A percentile compares a stretch with the other conserved stretches of the same genome.
Conservation (phyloP, 2,329 filamentous ascomycete genomes). For the Tolypocladium guangdongense region DNA sequence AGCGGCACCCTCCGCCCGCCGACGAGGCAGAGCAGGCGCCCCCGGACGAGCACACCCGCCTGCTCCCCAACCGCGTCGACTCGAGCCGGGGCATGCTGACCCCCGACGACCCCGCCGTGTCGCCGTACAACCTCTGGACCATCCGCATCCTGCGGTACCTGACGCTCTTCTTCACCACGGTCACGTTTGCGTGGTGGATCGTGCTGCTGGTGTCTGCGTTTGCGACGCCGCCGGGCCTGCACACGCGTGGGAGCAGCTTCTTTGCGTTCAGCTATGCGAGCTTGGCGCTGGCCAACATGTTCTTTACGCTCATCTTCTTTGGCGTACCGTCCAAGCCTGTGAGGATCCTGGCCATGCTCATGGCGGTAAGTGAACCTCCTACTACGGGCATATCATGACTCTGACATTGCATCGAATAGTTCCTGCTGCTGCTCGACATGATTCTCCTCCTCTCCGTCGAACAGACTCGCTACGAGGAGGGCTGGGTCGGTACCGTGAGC, state of each 20-base stretch:
- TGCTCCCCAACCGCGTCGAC: conserved; percentile 59
- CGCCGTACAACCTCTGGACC: conserved; percentile 90
- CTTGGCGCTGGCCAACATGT: conserved; percentile 63
- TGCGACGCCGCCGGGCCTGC: conserved; percentile 76
- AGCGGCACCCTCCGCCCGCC: conserved; percentile 1
- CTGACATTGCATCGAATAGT: conserved; percentile 33
- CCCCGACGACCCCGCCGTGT: conserved; percentile 45
- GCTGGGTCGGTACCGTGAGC: conserved; percentile 81
- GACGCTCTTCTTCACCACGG: conserved; percentile 61
- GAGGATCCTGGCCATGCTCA: conserved; percentile 58
- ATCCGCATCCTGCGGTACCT: conserved; percentile 71
- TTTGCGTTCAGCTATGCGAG: conserved; percentile 78
- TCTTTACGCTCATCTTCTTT: conserved; percentile 79
- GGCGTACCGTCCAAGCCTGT: conserved; percentile 70
- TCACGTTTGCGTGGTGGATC: conserved; percentile 88
- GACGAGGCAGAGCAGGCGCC: conserved; percentile 16
- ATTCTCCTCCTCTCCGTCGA: conserved; percentile 70
- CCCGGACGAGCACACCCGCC: conserved; percentile 46
- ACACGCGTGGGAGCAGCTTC: conserved; percentile 85
- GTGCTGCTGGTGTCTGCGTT: conserved; percentile 82
- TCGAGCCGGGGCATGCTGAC: conserved; percentile 25
- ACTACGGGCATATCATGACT: conserved; percentile 25
- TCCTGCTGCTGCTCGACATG: conserved; percentile 46
- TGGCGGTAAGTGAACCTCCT: conserved; percentile 32
- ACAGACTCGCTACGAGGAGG: conserved; percentile 69